Evolutionary conservation across 305 asterid genomes (phyloP).

Genomic region (Fraxinus sp.): DNA sequence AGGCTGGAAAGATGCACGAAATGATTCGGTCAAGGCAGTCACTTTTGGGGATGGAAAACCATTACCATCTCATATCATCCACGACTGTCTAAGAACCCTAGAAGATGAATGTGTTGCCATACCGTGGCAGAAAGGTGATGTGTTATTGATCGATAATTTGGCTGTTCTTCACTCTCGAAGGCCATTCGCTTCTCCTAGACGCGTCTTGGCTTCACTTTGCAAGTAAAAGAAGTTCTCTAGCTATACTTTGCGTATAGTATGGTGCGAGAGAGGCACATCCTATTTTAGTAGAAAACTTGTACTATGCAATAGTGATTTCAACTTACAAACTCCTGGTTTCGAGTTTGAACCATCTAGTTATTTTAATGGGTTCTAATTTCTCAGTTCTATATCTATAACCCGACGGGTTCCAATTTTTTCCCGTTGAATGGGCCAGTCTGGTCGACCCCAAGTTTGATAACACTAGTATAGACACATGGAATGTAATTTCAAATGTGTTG

Average conservation of each 20-base stretch:
- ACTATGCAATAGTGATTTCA: background rate
- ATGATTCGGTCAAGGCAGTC: slow-evolving; percentile 79
- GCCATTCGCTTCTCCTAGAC: slow-evolving; percentile 73
- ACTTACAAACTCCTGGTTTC: background rate
- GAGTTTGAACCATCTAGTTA: background rate
- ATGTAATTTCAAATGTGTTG: background rate
- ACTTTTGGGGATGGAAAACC: slow-evolving; percentile 69
- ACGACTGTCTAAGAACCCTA: slow-evolving; percentile 61
- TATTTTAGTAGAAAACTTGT: background rate
- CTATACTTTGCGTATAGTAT: background rate
- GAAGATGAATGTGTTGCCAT: slow-evolving; percentile 73
- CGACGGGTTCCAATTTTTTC: background rate
- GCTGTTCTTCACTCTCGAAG: slow-evolving; percentile 79
- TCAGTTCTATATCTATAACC: background rate
- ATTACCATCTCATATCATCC: slow-evolving; percentile 56
- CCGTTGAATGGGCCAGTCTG: background rate
- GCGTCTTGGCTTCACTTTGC: slow-evolving; percentile 81
- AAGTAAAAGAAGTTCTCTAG: slow-evolving; percentile 33
- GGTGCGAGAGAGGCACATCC: background rate
- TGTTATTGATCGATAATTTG: slow-evolving; percentile 68
- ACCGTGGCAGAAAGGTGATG: slow-evolving; percentile 84
- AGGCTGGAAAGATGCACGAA: slow-evolving; percentile 75
- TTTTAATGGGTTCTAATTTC: no score
- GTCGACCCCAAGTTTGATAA: background rate
- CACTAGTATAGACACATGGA: background rate